A percentile compares a stretch with the other conserved stretches of the same genome.
phyloP scores from a whole-genome alignment of 106 monocot genomes.

The Allium sativum region DNA sequence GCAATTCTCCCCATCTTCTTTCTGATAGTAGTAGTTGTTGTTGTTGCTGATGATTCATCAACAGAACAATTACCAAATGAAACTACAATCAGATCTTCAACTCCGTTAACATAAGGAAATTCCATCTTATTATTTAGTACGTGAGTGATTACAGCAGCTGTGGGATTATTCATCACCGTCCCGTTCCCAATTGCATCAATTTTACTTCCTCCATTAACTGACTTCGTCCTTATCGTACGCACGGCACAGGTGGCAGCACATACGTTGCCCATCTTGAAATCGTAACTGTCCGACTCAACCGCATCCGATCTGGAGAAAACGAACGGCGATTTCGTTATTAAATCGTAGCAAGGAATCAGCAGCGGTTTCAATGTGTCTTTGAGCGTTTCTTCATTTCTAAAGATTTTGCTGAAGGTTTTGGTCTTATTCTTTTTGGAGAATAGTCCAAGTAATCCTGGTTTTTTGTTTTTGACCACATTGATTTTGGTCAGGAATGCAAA shows the following conservation, averaged over 20 bases:
- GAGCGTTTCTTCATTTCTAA: constrained; percentile 32
- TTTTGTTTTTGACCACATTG: neutral
- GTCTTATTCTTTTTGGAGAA: neutral
- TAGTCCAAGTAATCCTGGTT: neutral
- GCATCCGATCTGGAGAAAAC: constrained; percentile 64
- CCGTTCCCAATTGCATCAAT: constrained; percentile 31
- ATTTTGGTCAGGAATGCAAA: constrained; percentile 24
- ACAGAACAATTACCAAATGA: constrained; percentile 20
- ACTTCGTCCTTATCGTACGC: constrained; percentile 9
- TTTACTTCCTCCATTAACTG: constrained; percentile 18
- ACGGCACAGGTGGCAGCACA: constrained; percentile 43
- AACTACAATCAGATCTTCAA: constrained; percentile 40
- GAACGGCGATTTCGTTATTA: constrained; percentile 39
- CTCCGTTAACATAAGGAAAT: constrained; percentile 38
- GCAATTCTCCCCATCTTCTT: constrained; percentile 19
- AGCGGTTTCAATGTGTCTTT: constrained; percentile 46
- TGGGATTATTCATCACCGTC: constrained; percentile 40
- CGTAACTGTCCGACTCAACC: constrained; percentile 34
- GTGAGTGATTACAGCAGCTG: constrained; percentile 51
- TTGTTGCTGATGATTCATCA: neutral
- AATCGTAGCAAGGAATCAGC: constrained; percentile 63
- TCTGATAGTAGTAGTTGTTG: neutral
- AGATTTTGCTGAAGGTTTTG: constrained; percentile 3
- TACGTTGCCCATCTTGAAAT: constrained; percentile 40
- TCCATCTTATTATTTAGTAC: constrained; percentile 60